phyloP scores from a whole-genome alignment of 306 rosid species.

The Psophocarpus tetragonolobus region DNA sequence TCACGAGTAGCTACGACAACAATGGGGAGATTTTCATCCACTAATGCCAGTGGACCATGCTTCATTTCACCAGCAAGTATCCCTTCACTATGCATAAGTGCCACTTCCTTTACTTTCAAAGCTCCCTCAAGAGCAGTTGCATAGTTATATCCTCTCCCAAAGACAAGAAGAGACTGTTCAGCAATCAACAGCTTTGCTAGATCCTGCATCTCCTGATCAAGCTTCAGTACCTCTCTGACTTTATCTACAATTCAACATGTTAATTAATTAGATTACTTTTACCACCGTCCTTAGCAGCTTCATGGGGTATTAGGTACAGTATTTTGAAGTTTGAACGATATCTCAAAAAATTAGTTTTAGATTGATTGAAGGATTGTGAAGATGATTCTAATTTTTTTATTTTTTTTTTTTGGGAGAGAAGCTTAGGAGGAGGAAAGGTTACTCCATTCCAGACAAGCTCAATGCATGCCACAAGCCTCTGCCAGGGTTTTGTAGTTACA shows the following conservation, averaged over 20 bases:
- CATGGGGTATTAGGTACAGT: conserved; percentile 27
- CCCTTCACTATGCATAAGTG: conserved; percentile 99
- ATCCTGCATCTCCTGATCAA: conserved; percentile 86
- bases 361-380: background rate
- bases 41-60: conserved; percentile 96
- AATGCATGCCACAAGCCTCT: conserved; percentile 1
- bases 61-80: conserved; percentile 99
- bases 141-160: conserved; percentile 94
- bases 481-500: background rate
- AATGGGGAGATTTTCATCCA: conserved; percentile 90
- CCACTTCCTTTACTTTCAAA: conserved; percentile 97
- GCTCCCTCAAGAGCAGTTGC: conserved; percentile 99
- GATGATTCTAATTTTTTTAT: conserved; percentile 3
- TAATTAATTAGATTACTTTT: conserved; percentile 22
- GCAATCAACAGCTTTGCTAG: conserved; percentile 82
- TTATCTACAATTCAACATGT: conserved; percentile 57
- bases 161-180: conserved; percentile 96
- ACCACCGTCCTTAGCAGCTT: conserved; percentile 9
- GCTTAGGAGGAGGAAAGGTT: background rate
- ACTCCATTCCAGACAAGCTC: conserved; percentile 13
- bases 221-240: conserved; percentile 88
- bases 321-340: conserved; percentile 26
- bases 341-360: background rate
- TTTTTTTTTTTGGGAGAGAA: background rate
- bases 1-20: conserved; percentile 93